These are phyloP conservation scores for Acacia confusa DNA, from an alignment of 306 rosid species.

Conservation along the genomic window DNA sequence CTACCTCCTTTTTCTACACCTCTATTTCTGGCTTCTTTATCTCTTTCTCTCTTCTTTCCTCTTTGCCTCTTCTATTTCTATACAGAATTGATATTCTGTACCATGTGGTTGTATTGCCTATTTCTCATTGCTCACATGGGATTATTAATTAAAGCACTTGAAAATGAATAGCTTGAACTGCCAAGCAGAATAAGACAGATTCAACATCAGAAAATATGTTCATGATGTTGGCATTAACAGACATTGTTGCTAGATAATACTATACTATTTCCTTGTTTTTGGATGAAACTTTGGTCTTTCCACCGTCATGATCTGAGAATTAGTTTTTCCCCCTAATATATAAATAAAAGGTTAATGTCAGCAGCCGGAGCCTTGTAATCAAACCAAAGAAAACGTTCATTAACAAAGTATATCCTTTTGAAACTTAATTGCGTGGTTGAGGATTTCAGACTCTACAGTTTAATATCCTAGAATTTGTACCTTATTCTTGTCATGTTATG, in stretches of 20 bases:
- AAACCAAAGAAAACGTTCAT: neutral
- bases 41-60: no score
- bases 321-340: neutral
- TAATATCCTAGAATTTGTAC: neutral
- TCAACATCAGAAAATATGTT: neutral
- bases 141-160: neutral
- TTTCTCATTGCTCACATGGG: neutral
- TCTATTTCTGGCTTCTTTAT: no score
- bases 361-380: neutral
- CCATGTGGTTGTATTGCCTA: no score
- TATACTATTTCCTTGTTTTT: neutral
- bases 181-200: neutral
- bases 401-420: neutral
- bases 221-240: neutral
- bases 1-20: no score
- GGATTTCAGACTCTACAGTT: neutral
- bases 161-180: neutral
- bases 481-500: neutral
- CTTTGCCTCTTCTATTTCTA: no score
- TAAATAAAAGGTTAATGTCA: neutral
- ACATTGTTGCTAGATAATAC: neutral
- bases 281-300: neutral
- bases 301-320: neutral
- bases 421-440: neutral
- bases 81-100: no score